These are phyloP conservation scores for Zoysia japonica DNA, from an alignment of 176 grass and related monocot genomes.

Conservation along the genomic window DNA sequence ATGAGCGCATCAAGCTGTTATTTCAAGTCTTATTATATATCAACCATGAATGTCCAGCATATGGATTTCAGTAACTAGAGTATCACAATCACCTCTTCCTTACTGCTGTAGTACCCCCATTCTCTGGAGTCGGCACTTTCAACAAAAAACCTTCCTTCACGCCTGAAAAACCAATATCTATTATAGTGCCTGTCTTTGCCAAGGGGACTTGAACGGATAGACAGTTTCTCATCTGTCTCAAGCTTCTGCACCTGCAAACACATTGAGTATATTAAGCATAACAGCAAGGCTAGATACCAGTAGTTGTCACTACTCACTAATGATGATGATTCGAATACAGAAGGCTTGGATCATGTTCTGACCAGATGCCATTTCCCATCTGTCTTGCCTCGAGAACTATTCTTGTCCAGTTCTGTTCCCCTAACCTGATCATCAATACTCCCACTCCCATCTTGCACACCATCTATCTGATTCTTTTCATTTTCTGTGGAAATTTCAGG, in stretches of 20 bases:
- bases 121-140: constrained; percentile 67
- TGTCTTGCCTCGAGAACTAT: constrained; percentile 30
- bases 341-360: constrained; percentile 1
- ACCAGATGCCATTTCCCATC: constrained; percentile 42
- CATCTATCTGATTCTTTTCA: constrained; percentile 41
- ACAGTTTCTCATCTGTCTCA: constrained; percentile 73
- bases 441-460: constrained; percentile 29
- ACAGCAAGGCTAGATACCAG: not conserved
- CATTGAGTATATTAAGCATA: constrained; percentile 5
- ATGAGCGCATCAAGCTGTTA: constrained; percentile 76
- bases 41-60: constrained; percentile 8
- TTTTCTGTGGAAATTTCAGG: constrained; percentile 31
- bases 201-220: constrained; percentile 69
- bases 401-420: constrained; percentile 35
- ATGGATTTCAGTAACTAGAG: not conserved
- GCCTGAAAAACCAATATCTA: constrained; percentile 76
- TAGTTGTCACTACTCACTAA: not conserved
- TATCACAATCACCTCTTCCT: constrained; percentile 71
- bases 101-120: constrained; percentile 82
- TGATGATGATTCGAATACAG: not conserved
- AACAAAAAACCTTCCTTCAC: constrained; percentile 82
- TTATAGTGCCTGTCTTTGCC: constrained; percentile 81
- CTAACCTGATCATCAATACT: constrained; percentile 23
- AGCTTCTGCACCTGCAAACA: constrained; percentile 46
- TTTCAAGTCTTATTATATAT: not conserved